Base-by-base conservation (phyloP, 495 filamentous ascomycete species). In the Aspergillus mulundensis region DNA sequence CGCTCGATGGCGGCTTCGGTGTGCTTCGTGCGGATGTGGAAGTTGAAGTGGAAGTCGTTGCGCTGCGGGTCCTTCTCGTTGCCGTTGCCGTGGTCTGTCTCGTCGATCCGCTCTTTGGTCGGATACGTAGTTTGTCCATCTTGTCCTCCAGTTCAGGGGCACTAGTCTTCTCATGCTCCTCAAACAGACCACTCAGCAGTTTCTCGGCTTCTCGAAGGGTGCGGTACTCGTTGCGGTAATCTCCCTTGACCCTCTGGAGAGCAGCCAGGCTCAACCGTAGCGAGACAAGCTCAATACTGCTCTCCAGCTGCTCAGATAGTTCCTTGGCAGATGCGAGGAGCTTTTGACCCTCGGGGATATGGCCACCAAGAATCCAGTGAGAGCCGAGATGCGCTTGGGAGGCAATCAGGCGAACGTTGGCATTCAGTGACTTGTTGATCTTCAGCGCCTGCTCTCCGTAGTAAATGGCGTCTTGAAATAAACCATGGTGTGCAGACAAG, bases 391-490 rank as follows among this genome's bases (percentile, higher is more conserved):
- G 77, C 3, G 83, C 79, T 54, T 76, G 75, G n/a, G 72, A 75
- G 23, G 72, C 70, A 23, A 75, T 64, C 20, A 79, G 61, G 38
- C 86, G 81, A 16, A 81, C 73, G 59, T 81, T 78, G 3, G 90
- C 85, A 34, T 80, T 73, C 8, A 86, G 81, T 12, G 85, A 82
- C 41, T 81, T 77, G 46, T 88, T 90, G 56, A 96, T 83, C 66
- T 88, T 90, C 48, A 88, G 74, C 1, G 90, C 90, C 64, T 95
- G 86, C 58, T 96, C 87, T 7, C 86, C 81, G 61, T 95, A 95
- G 69, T 91, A 94, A n/a, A 93, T 74, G 7, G 92, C 88, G 66
- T 97, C 95, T 48, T 87, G 85, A 60, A 91, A 88, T 67, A 96
- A 80, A 43, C 95, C 93, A 62, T 91, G 81, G 52, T 92, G 84